Evolutionary conservation across 179 eudicot species (phyloP), one percentile per base, ranked within the genome.

Genomic region (Nepenthes alata): DNA sequence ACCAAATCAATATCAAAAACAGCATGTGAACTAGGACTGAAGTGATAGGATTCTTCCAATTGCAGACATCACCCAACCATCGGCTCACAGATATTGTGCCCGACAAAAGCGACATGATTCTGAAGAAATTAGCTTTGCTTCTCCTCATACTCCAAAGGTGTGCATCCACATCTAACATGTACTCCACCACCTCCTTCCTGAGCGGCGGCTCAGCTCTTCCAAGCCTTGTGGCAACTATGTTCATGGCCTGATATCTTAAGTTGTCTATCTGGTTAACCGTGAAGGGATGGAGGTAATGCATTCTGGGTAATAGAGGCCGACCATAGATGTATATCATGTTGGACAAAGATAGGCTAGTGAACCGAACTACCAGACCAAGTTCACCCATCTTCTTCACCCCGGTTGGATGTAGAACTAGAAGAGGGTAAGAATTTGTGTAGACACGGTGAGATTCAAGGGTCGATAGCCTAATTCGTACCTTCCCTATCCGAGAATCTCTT

Each of bases 381-480:
- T 78, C 82, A 13, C 78, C 82, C 78, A 74, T 78, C 45, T 78
- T 78, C 52, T 78, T 78, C 13, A 74, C 70, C 14, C 82, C 82
- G 0, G 78, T 70, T 10, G 78, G 61, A 53, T 78, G 82, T 2
- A 78, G 76, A 62, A 78, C 78, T 2, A 78, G 55, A 37, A 78
- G 78, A 15, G 82, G 78, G 69, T 78, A 78, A 0, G 82, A 58
- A 59, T 74, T 63, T 8, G 82, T 71, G 72, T 78, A 78, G n/a
- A 78, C 71, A 37, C 70, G 48, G 35, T 78, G 78, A 0, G 82
- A 74, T 65, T 78, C 74, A 3, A 78, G 66, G 67, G 76, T 78
- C 0, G 82, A 74, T 0, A 78, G 57, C 3, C 82, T 67, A 56
- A 78, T 78, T 59, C 82, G 54, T 36, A 78, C 71, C 65, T 78